Evolutionary conservation across 2,329 filamentous ascomycete genomes (phyloP), one percentile per base, ranked within the genome.

Genomic region (Achaetomium macrosporum): DNA sequence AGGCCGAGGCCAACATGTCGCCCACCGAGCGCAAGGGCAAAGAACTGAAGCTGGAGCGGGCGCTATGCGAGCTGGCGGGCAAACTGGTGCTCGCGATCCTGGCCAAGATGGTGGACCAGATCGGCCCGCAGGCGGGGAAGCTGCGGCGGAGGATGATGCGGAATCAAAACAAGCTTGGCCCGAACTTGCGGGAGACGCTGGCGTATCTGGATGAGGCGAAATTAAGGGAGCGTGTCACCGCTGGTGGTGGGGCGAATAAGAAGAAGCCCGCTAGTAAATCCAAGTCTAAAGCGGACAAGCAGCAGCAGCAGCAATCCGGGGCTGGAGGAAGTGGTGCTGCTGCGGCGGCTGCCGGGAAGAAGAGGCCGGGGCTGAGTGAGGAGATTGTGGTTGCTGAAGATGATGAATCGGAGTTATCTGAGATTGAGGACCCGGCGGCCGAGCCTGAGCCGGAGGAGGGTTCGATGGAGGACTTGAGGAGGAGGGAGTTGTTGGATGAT

Each of bases 111-210:
- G 75, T 96, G 47, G 90, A 95, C 64, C 72, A 76, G 40, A 75
- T 73, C 1, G 82, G 81, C 7, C 71, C 78, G 11, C 72, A 80
- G 30, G 78, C 78, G 9, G 83, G 82, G 30, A 82, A 81, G 64
- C 76, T 95, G 35, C 80, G 81, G 57, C 81, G 82, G 62, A 79
- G 90, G 17, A 74, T 99, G 19, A 77, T 86, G 62, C 79, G 88
- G 59, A 96, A 99, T 70, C 86, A 86, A 65, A 75, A 73, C n/a
- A 84, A 82, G 64, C 77, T 99, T 3, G 93, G 93, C 2, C 75
- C 81, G 42, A 96, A 93, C 66, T 95, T 88, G 75, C 88, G 86
- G 64, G 90, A 93, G 62, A 83, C 96, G 7, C 74, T 96, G 5
- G 81, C 82, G 9, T 93, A 86, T 67, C 74, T 97, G 4, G 90